phyloP scores from a whole-genome alignment of 1,284 basidiomycete genomes.

The Microbotryum scabiosae region DNA sequence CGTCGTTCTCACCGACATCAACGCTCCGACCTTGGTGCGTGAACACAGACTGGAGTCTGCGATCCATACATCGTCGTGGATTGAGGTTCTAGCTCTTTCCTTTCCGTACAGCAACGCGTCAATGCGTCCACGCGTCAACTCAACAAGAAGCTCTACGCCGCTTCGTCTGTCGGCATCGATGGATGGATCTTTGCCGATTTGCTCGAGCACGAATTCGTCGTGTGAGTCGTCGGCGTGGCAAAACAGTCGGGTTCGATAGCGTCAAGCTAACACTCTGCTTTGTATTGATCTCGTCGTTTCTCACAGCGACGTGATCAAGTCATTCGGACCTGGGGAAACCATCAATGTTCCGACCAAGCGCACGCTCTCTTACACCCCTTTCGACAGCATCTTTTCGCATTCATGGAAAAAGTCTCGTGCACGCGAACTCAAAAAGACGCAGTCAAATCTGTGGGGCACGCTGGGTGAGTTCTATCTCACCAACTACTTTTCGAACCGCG shows the following conservation, averaged over 20 bases:
- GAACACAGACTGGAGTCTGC: neutral
- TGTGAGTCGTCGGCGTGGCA: constrained; percentile 49
- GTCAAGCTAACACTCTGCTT: neutral
- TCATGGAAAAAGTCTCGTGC: constrained; percentile 62
- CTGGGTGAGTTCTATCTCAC: constrained; percentile 51
- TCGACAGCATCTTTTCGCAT: constrained; percentile 48
- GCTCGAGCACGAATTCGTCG: constrained; percentile 71
- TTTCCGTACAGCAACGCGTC: constrained; percentile 54
- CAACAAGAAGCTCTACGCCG: constrained; percentile 73
- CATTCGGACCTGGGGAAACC: constrained; percentile 48
- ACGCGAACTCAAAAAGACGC: constrained; percentile 66
- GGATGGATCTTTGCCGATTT: constrained; percentile 95
- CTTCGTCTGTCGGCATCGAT: constrained; percentile 78
- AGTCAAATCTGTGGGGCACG: constrained; percentile 54
- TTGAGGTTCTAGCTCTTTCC: neutral
- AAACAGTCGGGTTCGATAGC: neutral
- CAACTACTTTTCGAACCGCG: neutral
- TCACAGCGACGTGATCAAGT: constrained; percentile 42
- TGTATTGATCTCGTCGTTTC: neutral
- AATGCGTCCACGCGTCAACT: constrained; percentile 66
- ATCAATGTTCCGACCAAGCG: constrained; percentile 52
- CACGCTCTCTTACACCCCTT: constrained; percentile 55
- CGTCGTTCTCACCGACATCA: constrained; percentile 35
- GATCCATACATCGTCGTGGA: neutral
- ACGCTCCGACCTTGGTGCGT: constrained; percentile 55